Evolutionary conservation across 1,284 basidiomycete species (phyloP).

Genomic region (Clitocybe nebularis): DNA sequence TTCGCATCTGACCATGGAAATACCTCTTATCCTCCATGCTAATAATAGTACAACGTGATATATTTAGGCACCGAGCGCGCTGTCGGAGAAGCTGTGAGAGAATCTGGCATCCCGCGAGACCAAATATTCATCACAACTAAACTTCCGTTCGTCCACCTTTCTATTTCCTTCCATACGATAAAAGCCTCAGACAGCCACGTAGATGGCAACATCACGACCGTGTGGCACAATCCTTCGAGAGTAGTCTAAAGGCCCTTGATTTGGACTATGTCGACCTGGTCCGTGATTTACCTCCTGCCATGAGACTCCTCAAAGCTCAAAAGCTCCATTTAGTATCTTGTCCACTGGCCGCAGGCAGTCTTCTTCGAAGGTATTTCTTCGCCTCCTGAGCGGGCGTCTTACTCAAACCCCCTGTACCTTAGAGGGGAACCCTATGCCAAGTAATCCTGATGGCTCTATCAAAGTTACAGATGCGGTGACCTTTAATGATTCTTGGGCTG

Average conservation of each 20-base stretch:
- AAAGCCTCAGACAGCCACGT: too few species aligned
- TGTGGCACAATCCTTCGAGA: slow-evolving; percentile 47
- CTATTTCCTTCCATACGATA: too few species aligned
- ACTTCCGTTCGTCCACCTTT: slow-evolving; percentile 24
- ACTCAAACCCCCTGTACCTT: too few species aligned
- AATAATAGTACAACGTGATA: too few species aligned
- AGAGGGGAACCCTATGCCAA: slow-evolving; percentile 10
- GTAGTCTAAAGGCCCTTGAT: slow-evolving; percentile 51
- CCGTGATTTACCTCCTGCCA: slow-evolving; percentile 6
- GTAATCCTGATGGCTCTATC: slow-evolving; percentile 18
- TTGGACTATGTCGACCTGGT: slow-evolving; percentile 58
- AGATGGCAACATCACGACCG: slow-evolving; percentile 34
- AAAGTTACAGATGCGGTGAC: slow-evolving; percentile 16
- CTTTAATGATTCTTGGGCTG: slow-evolving; percentile 21
- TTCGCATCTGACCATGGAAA: too few species aligned
- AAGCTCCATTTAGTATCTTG: slow-evolving; percentile 43
- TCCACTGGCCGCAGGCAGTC: slow-evolving; percentile 54
- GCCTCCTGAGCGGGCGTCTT: too few species aligned
- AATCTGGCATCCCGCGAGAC: slow-evolving; percentile 41
- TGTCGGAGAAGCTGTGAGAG: slow-evolving; percentile 46
- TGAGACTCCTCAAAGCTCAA: background rate
- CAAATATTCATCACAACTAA: slow-evolving; percentile 51
- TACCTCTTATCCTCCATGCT: too few species aligned
- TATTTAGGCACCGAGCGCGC: slow-evolving; percentile 38
- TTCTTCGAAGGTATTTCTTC: slow-evolving; percentile 19